Evolutionary conservation across 2,329 filamentous ascomycete genomes (phyloP).

Genomic region (Cercospora sp.): DNA sequence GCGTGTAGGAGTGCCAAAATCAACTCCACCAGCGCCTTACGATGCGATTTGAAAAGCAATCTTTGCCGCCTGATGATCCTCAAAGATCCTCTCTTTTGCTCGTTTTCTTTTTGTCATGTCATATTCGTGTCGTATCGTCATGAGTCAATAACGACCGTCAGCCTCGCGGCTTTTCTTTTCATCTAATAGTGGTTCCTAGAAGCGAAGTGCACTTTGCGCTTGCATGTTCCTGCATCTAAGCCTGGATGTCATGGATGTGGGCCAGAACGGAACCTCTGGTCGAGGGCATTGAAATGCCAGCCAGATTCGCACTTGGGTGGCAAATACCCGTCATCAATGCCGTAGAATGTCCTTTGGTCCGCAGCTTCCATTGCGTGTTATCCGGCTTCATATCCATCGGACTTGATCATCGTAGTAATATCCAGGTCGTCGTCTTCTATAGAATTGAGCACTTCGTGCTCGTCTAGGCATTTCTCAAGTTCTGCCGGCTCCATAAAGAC

Average conservation of each 20-base stretch:
- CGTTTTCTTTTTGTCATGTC: constrained; percentile 1
- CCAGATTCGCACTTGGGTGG: neutral
- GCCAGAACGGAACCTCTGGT: neutral
- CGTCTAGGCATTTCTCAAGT: constrained; percentile 14
- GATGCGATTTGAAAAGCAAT: constrained; percentile 3
- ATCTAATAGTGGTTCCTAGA: constrained; percentile 5
- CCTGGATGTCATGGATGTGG: neutral
- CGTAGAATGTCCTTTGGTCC: neutral
- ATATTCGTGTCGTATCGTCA: constrained; percentile 14
- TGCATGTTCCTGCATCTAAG: neutral
- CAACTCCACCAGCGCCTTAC: constrained; percentile 17
- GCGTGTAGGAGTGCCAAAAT: neutral
- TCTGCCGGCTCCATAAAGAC: constrained; percentile 14
- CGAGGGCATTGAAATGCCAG: neutral
- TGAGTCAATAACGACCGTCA: constrained; percentile 13
- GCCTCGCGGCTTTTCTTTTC: constrained; percentile 14
- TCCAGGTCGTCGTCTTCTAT: constrained; percentile 15
- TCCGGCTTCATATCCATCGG: constrained; percentile 11
- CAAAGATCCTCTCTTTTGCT: neutral
- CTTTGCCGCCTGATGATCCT: neutral
- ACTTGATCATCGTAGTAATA: constrained; percentile 13
- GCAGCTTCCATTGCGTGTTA: neutral
- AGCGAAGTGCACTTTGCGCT: neutral
- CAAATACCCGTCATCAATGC: too few species aligned
- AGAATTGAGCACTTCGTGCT: constrained; percentile 15